These are phyloP conservation scores for Aspergillus texensis DNA, from an alignment of 2,329 filamentous ascomycete species.

Conservation along the genomic window DNA sequence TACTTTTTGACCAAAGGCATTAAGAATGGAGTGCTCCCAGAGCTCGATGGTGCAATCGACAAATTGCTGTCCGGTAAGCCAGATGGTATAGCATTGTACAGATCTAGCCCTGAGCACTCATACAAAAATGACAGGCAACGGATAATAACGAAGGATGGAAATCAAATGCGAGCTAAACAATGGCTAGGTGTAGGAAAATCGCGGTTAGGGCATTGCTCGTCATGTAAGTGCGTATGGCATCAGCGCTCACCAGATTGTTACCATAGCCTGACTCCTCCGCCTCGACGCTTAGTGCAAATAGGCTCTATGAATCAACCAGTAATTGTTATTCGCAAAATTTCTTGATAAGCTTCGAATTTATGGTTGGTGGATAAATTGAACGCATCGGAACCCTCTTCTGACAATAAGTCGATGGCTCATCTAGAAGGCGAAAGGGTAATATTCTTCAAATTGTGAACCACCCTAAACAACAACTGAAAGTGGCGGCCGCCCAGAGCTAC, in stretches of 20 bases:
- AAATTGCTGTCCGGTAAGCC: neutral
- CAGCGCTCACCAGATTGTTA: neutral
- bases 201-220: neutral
- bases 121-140: neutral
- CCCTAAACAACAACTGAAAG: neutral
- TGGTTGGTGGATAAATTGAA: neutral
- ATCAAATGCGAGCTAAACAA: neutral
- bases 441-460: neutral
- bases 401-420: neutral
- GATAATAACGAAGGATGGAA: neutral
- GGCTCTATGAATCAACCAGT: neutral
- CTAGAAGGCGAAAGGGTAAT: neutral
- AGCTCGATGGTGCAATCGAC: neutral
- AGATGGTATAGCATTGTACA: neutral
- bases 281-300: neutral
- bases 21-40: neutral
- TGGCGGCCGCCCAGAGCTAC: neutral
- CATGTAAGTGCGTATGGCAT: slow-evolving; percentile 4
- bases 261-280: neutral
- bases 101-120: neutral
- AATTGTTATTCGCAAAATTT: neutral
- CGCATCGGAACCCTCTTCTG: neutral
- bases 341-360: neutral
- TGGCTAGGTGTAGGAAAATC: neutral
- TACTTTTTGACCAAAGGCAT: neutral